phyloP scores from a whole-genome alignment of 257 asterid species.

The Solanum okadae region DNA sequence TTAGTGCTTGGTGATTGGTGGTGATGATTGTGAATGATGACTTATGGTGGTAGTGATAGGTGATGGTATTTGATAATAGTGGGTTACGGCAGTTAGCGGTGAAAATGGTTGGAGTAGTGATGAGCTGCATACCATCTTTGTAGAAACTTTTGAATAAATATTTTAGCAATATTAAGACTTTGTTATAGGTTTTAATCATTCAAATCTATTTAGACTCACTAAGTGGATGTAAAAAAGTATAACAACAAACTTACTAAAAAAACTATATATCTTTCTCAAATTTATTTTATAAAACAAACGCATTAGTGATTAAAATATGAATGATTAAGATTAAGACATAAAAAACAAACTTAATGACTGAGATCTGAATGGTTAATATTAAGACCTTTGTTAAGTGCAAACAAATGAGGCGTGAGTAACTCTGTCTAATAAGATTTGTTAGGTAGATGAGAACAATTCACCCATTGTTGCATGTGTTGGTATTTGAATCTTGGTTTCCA shows the following conservation, averaged over 20 bases:
- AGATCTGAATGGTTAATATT: neutral
- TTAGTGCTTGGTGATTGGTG: neutral
- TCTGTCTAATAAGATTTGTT: neutral
- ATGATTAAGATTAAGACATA: neutral
- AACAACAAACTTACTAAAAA: too few species aligned
- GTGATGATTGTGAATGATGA: neutral
- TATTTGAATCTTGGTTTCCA: neutral
- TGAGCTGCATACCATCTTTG: neutral
- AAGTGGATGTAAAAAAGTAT: neutral
- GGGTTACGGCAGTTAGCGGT: neutral
- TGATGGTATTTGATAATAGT: neutral
- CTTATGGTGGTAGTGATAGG: neutral
- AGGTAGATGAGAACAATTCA: neutral
- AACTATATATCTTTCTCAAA: too few species aligned
- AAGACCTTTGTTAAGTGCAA: neutral
- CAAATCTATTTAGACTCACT: neutral
- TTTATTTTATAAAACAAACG: neutral
- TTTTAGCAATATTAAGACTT: neutral
- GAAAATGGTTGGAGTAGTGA: neutral
- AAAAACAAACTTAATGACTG: neutral
- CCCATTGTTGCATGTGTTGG: neutral
- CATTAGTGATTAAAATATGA: neutral
- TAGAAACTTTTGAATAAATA: neutral
- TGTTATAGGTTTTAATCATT: neutral
- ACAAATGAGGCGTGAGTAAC: neutral